Evolutionary conservation across 306 rosid species (phyloP).

Genomic region (Argentina anserina): DNA sequence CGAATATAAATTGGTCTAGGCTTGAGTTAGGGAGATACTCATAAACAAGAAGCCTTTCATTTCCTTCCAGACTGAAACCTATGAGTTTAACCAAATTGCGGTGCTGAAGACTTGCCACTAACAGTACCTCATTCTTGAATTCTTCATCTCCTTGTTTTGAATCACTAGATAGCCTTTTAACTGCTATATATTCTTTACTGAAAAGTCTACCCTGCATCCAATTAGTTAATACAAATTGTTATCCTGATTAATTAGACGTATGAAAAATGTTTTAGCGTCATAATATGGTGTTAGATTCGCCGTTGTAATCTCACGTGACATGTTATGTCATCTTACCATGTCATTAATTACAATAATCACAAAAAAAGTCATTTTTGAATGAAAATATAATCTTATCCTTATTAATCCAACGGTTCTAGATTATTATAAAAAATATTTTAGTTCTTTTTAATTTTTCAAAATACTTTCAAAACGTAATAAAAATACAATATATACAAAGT

Average conservation of each 20-base stretch:
- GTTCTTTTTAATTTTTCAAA: too few species aligned
- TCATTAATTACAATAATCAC: too few species aligned
- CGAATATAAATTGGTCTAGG: conserved; percentile 12
- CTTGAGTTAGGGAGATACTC: conserved; percentile 9
- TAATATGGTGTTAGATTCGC: too few species aligned
- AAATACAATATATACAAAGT: too few species aligned
- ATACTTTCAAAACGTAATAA: too few species aligned
- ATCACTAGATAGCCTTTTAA: conserved; percentile 1
- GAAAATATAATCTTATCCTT: too few species aligned
- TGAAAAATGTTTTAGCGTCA: too few species aligned
- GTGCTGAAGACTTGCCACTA: conserved; percentile 15
- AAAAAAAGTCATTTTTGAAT: too few species aligned
- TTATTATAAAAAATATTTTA: too few species aligned
- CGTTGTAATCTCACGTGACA: too few species aligned
- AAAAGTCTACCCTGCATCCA: neutral
- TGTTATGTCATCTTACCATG: too few species aligned
- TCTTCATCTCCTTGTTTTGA: conserved; percentile 14
- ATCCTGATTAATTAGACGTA: neutral
- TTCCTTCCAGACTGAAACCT: conserved; percentile 16
- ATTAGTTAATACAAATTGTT: neutral
- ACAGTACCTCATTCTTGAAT: conserved; percentile 13
- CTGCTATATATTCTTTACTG: conserved; percentile 9
- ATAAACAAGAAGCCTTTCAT: conserved; percentile 18
- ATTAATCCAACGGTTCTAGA: too few species aligned
- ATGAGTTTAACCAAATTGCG: conserved; percentile 18